Conservation (phyloP, 2,329 filamentous ascomycete species). For the Penicillium sp. region DNA sequence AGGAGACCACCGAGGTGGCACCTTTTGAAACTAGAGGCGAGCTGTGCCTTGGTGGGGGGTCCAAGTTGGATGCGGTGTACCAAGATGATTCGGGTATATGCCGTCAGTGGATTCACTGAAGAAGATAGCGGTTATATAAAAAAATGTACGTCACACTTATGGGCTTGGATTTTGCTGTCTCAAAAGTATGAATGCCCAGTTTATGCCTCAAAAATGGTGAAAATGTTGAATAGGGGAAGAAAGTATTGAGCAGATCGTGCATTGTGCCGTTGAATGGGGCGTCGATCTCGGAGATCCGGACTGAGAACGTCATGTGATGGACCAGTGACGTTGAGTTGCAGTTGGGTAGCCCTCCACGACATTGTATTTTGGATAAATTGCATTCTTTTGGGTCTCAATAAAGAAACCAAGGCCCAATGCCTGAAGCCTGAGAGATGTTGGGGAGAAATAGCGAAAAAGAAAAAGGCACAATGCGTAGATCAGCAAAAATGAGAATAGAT, state of each 20-base stretch:
- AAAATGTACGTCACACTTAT: neutral
- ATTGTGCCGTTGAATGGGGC: neutral
- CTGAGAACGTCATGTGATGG: slow-evolving; percentile 12
- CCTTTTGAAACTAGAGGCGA: slow-evolving; percentile 9
- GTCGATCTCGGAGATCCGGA: slow-evolving; percentile 11
- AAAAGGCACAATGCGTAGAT: neutral
- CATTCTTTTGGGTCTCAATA: neutral
- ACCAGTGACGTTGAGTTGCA: slow-evolving; percentile 6
- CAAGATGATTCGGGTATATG: slow-evolving; percentile 14
- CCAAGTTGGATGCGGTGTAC: slow-evolving; percentile 22
- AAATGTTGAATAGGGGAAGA: neutral
- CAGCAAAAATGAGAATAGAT: neutral
- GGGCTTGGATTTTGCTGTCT: neutral
- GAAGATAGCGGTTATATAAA: slow-evolving; percentile 10
- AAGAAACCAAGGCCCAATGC: neutral
- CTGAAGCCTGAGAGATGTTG: neutral
- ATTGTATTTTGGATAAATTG: neutral
- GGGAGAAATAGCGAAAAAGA: neutral
- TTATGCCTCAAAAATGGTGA: neutral
- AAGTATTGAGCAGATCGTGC: neutral
- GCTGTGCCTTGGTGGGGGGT: slow-evolving; percentile 17
- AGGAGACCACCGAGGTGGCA: slow-evolving; percentile 16
- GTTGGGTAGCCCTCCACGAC: neutral
- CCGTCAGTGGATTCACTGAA: slow-evolving; percentile 10
- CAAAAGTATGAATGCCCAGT: neutral